phyloP scores from a whole-genome alignment of 192 early-diverging fungal genomes.

The Gigaspora rosea region DNA sequence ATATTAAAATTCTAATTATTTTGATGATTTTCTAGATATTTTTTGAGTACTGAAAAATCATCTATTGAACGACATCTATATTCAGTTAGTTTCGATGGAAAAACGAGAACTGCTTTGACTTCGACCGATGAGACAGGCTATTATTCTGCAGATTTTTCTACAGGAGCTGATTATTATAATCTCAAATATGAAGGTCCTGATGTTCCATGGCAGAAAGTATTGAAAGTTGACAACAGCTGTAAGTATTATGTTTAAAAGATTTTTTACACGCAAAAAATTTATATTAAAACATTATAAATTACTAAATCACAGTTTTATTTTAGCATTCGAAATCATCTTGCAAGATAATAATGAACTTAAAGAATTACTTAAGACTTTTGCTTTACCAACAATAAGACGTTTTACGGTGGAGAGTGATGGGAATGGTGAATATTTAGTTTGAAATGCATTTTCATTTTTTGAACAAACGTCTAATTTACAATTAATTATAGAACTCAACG shows the following conservation, averaged over 20 bases:
- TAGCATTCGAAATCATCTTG: conserved; percentile 55
- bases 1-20: neutral
- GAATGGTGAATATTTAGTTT: conserved; percentile 26
- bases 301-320: neutral
- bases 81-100: conserved; percentile 36
- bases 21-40: conserved; percentile 31
- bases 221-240: conserved; percentile 51
- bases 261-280: neutral
- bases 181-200: conserved; percentile 83
- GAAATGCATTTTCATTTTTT: neutral
- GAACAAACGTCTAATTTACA: neutral
- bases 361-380: conserved; percentile 51
- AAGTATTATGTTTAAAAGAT: neutral
- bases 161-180: conserved; percentile 68
- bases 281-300: neutral
- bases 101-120: conserved; percentile 38
- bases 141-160: conserved; percentile 75
- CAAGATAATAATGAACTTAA: conserved; percentile 58
- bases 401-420: conserved; percentile 41
- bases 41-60: conserved; percentile 38
- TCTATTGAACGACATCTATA: conserved; percentile 48
- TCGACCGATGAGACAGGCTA: conserved; percentile 54
- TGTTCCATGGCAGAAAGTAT: conserved; percentile 75
- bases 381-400: conserved; percentile 58
- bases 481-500: conserved; percentile 63